A percentile compares a stretch with the other conserved stretches of the same genome.
These are phyloP conservation scores for Colletotrichum somersetense DNA, from an alignment of 2,329 filamentous ascomycete species.

Conservation along the genomic window DNA sequence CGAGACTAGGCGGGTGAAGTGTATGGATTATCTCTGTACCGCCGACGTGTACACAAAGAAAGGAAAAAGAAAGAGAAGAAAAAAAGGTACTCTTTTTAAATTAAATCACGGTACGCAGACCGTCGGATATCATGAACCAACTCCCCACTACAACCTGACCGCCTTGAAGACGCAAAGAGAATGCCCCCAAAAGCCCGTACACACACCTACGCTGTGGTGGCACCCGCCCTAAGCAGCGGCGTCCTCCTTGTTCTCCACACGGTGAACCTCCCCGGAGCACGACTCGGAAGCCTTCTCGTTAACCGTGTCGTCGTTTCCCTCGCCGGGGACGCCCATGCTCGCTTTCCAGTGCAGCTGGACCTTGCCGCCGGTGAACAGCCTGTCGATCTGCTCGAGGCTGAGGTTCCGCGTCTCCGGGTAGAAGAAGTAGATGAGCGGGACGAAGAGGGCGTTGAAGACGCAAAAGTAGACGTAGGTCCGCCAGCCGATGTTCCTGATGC, in stretches of 20 bases:
- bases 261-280: slow-evolving; percentile 31
- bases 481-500: slow-evolving; percentile 54
- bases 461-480: slow-evolving; percentile 55
- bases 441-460: slow-evolving; percentile 53
- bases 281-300: slow-evolving; percentile 37
- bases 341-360: slow-evolving; percentile 49
- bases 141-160: not conserved
- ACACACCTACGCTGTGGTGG: not conserved
- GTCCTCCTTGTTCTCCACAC: slow-evolving; percentile 35
- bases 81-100: not conserved
- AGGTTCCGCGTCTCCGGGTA: slow-evolving; percentile 63
- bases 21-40: slow-evolving; percentile 8
- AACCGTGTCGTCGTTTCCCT: slow-evolving; percentile 24
- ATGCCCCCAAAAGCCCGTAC: no score
- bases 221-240: not conserved
- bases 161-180: not conserved
- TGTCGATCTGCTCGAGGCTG: slow-evolving; percentile 63
- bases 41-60: not conserved
- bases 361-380: slow-evolving; percentile 52
- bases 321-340: slow-evolving; percentile 50
- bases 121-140: slow-evolving; percentile 1
- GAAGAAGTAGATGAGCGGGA: slow-evolving; percentile 61
- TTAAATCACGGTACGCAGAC: not conserved
- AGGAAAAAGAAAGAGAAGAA: no score
- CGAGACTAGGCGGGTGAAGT: not conserved